Base-by-base conservation (phyloP, 495 filamentous ascomycete genomes). In the Penicillium argentinense region DNA sequence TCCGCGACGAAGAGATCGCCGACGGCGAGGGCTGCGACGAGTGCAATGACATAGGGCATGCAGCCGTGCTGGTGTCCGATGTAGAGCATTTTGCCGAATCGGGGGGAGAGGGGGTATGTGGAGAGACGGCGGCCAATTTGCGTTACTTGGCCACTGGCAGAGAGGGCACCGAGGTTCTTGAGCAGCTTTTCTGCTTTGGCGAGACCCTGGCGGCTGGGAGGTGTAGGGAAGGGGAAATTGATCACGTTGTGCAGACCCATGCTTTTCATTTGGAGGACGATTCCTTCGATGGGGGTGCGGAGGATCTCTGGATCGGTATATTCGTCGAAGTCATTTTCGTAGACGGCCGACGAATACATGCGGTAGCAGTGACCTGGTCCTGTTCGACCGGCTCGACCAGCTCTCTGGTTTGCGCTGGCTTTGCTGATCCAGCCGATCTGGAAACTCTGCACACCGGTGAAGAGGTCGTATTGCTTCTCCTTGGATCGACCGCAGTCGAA, bases 151-250 rank as follows among this genome's bases (percentile, higher is more conserved):
- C 88, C 88, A 11, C 74, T 74, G 6, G 77, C 59, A 8, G 81
- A 78, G 21, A 88, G 71, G 4, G 85, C 87, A 9, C 82, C 81
- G 7, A 92, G 74, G 56, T 90, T 86, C 29, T 77, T 82, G 7
- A 96, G 71, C 5, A 97, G 76, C 57, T 86, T 91, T 63, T 97
- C 93, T 14, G 95, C 91, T 57, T 87, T 91, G 34, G 79, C 77
- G 1, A 99, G 76, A 49, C 84, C 88, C 47, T 85, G 73, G 11
- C 84, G 83, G 50, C 90, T 87, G 14, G 93, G 95, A 5, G 89
- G 84, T 3, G 95, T 96, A 6, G 95, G 95, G 63, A 97, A 99
- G n/a, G 93, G 95, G 64, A 99, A 99, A 57, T 91, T 95, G 59
- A 85, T 81, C 2, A 97, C 86, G 43, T 91, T 85, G 51, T 91